Conservation (phyloP, 2,329 filamentous ascomycete genomes). For the Alternaria ventricosa region DNA sequence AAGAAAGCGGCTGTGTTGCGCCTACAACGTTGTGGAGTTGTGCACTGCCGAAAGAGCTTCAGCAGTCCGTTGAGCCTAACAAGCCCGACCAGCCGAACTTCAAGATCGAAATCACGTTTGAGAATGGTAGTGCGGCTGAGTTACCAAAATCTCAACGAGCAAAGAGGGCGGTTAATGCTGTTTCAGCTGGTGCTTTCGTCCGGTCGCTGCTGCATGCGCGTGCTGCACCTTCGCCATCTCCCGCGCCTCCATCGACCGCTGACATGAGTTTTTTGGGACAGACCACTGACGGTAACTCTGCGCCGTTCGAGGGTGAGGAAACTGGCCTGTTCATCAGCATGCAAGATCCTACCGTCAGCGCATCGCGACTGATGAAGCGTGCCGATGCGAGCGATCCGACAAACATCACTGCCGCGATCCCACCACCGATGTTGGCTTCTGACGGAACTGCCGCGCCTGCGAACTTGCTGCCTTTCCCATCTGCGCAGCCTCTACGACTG, state of each 20-base stretch:
- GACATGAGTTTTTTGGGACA: constrained; percentile 86
- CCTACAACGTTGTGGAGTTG: constrained; percentile 86
- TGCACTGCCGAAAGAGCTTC: constrained; percentile 78
- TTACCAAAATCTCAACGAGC: constrained; percentile 9
- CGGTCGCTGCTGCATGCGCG: constrained; percentile 40
- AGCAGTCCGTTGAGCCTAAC: constrained; percentile 68
- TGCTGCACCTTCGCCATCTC: constrained; percentile 55
- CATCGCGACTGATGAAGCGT: constrained; percentile 47
- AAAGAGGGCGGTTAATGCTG: constrained; percentile 69
- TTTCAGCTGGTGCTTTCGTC: constrained; percentile 43
- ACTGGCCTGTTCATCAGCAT: constrained; percentile 90
- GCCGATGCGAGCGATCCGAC: constrained; percentile 28
- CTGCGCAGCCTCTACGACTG: constrained; percentile 77
- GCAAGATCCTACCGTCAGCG: constrained; percentile 51
- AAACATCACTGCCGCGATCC: constrained; percentile 64
- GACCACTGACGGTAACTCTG: constrained; percentile 77
- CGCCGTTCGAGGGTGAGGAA: constrained; percentile 78
- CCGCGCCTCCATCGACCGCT: constrained; percentile 64
- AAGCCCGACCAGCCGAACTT: constrained; percentile 76
- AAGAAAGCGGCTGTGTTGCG: constrained; percentile 72
- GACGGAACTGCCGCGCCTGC: constrained; percentile 78
- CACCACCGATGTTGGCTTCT: constrained; percentile 65
- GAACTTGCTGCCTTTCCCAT: constrained; percentile 71
- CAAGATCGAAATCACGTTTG: constrained; percentile 73
- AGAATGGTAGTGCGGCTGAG: constrained; percentile 56